These are phyloP conservation scores for Salvia splendens DNA, from an alignment of 257 asterid genomes.

Conservation along the genomic window DNA sequence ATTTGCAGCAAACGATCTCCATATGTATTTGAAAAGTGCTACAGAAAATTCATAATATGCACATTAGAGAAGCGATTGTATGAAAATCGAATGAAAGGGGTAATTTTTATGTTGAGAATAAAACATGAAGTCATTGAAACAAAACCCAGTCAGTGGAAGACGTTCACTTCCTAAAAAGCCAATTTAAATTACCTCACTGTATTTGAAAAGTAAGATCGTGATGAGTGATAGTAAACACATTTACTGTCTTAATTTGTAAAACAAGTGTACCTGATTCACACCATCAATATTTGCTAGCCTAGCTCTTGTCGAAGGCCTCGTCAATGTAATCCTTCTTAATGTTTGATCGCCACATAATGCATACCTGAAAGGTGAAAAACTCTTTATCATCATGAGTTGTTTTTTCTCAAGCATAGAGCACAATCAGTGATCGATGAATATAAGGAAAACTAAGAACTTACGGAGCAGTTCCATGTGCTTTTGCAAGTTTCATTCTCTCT, in stretches of 20 bases:
- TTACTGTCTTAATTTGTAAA: conserved; percentile 5
- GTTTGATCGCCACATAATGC: conserved; percentile 96
- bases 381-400: conserved; percentile 2
- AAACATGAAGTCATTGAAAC: background rate
- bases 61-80: conserved; percentile 32
- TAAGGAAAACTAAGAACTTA: conserved; percentile 40
- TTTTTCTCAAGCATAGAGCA: conserved; percentile 18
- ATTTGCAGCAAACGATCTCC: conserved; percentile 68
- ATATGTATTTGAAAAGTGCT: conserved; percentile 72
- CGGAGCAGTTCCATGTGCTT: conserved; percentile 85
- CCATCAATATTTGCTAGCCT: conserved; percentile 98
- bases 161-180: background rate
- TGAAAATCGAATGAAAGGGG: too few relatives aligned
- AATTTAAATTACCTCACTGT: background rate
- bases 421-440: conserved; percentile 17
- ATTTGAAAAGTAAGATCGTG: background rate
- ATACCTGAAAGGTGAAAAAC: conserved; percentile 54
- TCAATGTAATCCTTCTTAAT: conserved; percentile 70
- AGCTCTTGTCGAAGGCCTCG: conserved; percentile 89
- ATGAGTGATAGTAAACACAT: background rate
- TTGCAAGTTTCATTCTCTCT: conserved; percentile 88
- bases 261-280: conserved; percentile 74
- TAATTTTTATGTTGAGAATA: background rate
- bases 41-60: conserved; percentile 37
- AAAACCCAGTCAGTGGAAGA: background rate